These are phyloP conservation scores for Sugiyamaella chiloensis DNA, from an alignment of 805 yeast species.

Conservation along the genomic window DNA sequence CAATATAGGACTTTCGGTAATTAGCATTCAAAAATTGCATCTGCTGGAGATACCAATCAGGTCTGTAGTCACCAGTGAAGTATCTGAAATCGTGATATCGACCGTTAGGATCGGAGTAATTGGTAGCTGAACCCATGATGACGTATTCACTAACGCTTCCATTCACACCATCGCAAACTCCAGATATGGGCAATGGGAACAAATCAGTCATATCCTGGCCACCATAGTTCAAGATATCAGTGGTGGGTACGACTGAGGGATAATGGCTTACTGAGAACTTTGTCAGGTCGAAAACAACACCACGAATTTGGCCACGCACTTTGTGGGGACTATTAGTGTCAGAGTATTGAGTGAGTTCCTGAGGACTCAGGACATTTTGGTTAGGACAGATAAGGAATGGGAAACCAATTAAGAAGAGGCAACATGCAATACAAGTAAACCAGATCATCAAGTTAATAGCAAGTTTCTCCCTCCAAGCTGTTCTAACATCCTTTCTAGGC, in stretches of 20 bases:
- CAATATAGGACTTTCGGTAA: slow-evolving; percentile 37
- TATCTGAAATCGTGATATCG: slow-evolving; percentile 41
- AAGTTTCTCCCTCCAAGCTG: slow-evolving; percentile 43
- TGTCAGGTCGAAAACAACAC: slow-evolving; percentile 39
- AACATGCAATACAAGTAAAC: slow-evolving; percentile 35
- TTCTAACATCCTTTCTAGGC: slow-evolving; percentile 35
- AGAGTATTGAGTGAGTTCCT: slow-evolving; percentile 34
- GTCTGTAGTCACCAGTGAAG: slow-evolving; percentile 38
- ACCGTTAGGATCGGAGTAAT: slow-evolving; percentile 39
- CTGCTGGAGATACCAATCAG: slow-evolving; percentile 42
- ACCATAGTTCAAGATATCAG: slow-evolving; percentile 36
- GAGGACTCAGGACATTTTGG: slow-evolving; percentile 35
- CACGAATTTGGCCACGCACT: slow-evolving; percentile 36
- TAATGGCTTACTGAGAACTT: slow-evolving; percentile 38
- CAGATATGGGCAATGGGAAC: slow-evolving; percentile 41
- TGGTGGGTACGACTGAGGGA: slow-evolving; percentile 36
- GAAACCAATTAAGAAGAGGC: slow-evolving; percentile 37
- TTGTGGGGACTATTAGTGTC: slow-evolving; percentile 31
- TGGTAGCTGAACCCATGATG: slow-evolving; percentile 29
- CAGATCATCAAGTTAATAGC: slow-evolving; percentile 42
- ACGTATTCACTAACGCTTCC: slow-evolving; percentile 31
- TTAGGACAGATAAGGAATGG: slow-evolving; percentile 41
- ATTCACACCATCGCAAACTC: slow-evolving; percentile 36
- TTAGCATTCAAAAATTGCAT: slow-evolving; percentile 36
- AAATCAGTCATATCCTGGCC: slow-evolving; percentile 36